Evolutionary conservation across 805 yeast genomes (phyloP).

Genomic region (Blastobotrys attinorum): DNA sequence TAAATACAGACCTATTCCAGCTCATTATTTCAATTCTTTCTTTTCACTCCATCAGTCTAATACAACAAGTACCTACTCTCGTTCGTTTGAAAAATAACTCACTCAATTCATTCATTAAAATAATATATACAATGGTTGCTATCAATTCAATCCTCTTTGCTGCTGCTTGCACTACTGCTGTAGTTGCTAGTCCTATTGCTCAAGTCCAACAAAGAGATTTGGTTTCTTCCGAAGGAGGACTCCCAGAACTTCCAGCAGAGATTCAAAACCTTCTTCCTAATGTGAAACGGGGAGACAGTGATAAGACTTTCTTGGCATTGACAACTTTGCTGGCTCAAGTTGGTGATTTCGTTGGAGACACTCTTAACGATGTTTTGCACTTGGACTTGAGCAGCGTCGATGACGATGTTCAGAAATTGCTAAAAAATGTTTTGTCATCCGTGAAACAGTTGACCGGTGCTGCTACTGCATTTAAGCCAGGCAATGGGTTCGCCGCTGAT

Average conservation of each 20-base stretch:
- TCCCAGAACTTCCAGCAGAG: too few species aligned
- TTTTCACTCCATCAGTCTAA: too few species aligned
- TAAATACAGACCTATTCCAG: too few species aligned
- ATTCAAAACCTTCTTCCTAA: too few species aligned
- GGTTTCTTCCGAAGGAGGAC: too few species aligned
- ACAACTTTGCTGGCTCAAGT: neutral
- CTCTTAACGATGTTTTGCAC: constrained; percentile 1
- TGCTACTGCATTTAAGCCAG: neutral
- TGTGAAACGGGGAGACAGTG: too few species aligned
- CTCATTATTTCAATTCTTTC: too few species aligned
- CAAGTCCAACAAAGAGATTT: too few species aligned
- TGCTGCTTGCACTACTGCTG: neutral
- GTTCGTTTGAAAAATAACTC: neutral
- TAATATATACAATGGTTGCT: neutral
- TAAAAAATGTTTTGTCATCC: neutral
- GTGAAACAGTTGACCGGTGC: neutral
- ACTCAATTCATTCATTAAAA: neutral
- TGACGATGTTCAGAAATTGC: neutral
- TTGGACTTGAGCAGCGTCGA: neutral
- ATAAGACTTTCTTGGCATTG: neutral
- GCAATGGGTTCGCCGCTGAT: neutral
- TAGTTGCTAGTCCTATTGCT: neutral
- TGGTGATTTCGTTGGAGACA: neutral
- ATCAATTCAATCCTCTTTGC: neutral
- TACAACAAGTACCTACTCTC: neutral